Percentiles rank a stretch among this genome's conserved stretches.
Evolutionary conservation across 2,329 filamentous ascomycete species (phyloP).

Genomic region (Venturia pyrina): DNA sequence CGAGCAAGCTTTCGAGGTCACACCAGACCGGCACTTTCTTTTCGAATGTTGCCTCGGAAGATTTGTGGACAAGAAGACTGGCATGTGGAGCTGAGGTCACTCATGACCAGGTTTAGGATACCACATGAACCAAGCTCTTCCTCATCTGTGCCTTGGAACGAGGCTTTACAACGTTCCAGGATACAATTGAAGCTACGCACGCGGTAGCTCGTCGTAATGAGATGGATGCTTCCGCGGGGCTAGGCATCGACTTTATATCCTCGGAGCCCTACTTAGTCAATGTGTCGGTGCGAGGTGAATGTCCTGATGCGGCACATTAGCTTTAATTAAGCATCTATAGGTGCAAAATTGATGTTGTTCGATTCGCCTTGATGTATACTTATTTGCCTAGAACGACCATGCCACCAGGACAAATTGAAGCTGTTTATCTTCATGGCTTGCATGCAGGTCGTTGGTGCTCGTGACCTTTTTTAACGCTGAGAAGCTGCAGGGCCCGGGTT

Average conservation of each 20-base stretch:
- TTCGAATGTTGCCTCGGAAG: not conserved
- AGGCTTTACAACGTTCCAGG: not conserved
- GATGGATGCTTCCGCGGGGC: not conserved
- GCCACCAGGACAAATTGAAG: not conserved
- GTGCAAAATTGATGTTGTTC: not conserved
- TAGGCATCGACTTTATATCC: not conserved
- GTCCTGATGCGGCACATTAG: not conserved
- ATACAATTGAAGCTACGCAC: not conserved
- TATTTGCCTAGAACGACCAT: not conserved
- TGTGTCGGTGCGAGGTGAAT: not conserved
- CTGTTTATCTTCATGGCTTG: not conserved
- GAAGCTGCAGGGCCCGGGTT: not conserved
- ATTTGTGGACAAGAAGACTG: not conserved
- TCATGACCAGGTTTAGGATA: not conserved
- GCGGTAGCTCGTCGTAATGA: not conserved
- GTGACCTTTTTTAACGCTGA: slow-evolving; percentile 5
- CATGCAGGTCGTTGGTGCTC: not conserved
- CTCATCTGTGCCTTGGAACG: not conserved
- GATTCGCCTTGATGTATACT: not conserved
- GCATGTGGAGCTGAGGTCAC: not conserved
- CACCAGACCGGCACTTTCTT: not conserved
- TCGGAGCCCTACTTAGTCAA: not conserved
- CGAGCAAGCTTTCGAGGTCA: not conserved
- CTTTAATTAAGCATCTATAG: not conserved
- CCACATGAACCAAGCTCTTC: not conserved